phyloP scores from a whole-genome alignment of 495 filamentous ascomycete genomes.

The Penicillium tannophilum region DNA sequence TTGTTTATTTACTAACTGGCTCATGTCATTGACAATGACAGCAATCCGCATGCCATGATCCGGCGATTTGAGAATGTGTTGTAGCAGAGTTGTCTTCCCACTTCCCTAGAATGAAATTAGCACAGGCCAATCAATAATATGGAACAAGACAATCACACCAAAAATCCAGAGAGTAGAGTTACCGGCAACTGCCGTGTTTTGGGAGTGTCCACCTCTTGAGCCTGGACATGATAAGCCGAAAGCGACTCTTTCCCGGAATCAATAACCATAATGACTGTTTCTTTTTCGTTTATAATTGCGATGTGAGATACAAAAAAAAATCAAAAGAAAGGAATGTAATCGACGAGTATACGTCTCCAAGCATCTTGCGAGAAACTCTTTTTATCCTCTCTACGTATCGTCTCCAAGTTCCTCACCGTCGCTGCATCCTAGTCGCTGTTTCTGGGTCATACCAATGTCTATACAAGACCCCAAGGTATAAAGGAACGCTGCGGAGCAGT shows the following conservation, averaged over 20 bases:
- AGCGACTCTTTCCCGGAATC: constrained; percentile 32
- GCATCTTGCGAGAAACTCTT: constrained; percentile 22
- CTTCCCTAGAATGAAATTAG: constrained; percentile 39
- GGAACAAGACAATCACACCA: constrained; percentile 29
- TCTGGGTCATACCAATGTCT: constrained; percentile 7
- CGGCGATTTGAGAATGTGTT: constrained; percentile 53
- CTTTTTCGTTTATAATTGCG: not conserved
- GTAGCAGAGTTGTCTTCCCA: constrained; percentile 60
- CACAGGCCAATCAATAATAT: not conserved
- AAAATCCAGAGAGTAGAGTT: constrained; percentile 50
- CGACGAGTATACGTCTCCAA: not conserved
- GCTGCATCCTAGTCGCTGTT: constrained; percentile 6
- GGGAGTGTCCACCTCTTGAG: constrained; percentile 6
- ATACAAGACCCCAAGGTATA: constrained; percentile 19
- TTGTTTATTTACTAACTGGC: constrained; percentile 34
- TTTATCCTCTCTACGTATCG: constrained; percentile 14
- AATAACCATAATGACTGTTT: constrained; percentile 31
- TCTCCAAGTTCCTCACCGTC: constrained; percentile 34
- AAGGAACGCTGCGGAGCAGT: constrained; percentile 12
- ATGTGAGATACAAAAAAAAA: not conserved
- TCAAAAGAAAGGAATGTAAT: not conserved
- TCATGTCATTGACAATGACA: constrained; percentile 63
- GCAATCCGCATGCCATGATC: constrained; percentile 58
- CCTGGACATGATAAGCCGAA: constrained; percentile 19
- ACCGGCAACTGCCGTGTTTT: constrained; percentile 41